Conservation (phyloP, 2,329 filamentous ascomycete species). For the Pseudohalonectria lignicola region DNA sequence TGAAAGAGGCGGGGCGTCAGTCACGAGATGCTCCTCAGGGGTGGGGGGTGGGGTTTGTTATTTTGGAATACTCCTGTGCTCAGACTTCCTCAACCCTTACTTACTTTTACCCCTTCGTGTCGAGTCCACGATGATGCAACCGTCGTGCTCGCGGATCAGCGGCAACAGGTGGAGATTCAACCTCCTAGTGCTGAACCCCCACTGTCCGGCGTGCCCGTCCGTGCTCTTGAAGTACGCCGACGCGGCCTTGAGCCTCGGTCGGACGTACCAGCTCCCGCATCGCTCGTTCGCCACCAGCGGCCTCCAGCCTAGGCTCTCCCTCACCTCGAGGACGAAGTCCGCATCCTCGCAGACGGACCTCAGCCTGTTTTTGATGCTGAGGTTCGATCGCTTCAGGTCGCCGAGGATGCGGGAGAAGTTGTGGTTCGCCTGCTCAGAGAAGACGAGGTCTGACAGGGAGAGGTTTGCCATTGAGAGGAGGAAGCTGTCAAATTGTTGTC, state of each 20-base stretch:
- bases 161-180: conserved; percentile 75
- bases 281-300: conserved; percentile 87
- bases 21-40: conserved; percentile 2
- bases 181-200: conserved; percentile 77
- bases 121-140: conserved; percentile 85
- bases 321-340: conserved; percentile 56
- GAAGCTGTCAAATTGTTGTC: no score
- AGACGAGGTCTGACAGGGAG: conserved; percentile 27
- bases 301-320: conserved; percentile 36
- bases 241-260: conserved; percentile 49
- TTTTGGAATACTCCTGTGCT: no score
- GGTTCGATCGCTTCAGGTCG: conserved; percentile 63
- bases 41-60: neutral
- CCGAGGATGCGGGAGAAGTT: conserved; percentile 60
- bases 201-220: conserved; percentile 83
- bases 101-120: conserved; percentile 79
- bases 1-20: conserved; percentile 1
- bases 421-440: conserved; percentile 41
- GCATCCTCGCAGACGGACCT: conserved; percentile 69
- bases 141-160: conserved; percentile 53
- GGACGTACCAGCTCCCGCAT: conserved; percentile 93
- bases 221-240: conserved; percentile 97
- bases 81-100: no score
- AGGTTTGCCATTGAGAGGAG: conserved; percentile 2
- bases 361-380: conserved; percentile 74